Percentiles rank a stretch among this genome's conserved stretches.
These are phyloP conservation scores for Camelina sativa DNA, from an alignment of 345 rosid species.

Conservation along the genomic window DNA sequence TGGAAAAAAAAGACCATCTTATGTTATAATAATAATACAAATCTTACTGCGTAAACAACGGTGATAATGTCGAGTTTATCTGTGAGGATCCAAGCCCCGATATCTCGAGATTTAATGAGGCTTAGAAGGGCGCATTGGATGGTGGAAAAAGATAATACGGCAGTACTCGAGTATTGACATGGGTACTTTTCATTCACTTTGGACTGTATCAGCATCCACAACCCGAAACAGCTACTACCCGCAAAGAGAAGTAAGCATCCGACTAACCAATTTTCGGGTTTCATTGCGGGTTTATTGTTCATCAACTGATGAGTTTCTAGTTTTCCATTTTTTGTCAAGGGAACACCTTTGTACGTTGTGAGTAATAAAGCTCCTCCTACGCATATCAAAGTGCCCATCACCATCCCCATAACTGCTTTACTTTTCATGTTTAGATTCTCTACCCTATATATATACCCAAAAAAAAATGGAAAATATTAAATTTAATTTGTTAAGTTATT, in stretches of 20 bases:
- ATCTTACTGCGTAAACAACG: constrained; percentile 43
- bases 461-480: background rate
- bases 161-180: constrained; percentile 46
- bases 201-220: constrained; percentile 47
- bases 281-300: constrained; percentile 8
- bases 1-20: too few relatives aligned
- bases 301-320: constrained; percentile 10
- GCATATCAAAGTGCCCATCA: constrained; percentile 59
- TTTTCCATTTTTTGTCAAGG: constrained; percentile 41
- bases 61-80: constrained; percentile 45
- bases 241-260: constrained; percentile 43
- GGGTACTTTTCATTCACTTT: constrained; percentile 44
- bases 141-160: constrained; percentile 40
- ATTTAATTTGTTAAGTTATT: background rate
- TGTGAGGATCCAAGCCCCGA: constrained; percentile 37
- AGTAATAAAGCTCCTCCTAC: constrained; percentile 62
- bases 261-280: constrained; percentile 41
- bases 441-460: constrained; percentile 48
- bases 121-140: constrained; percentile 47
- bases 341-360: constrained; percentile 57
- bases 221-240: constrained; percentile 41
- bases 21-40: background rate
- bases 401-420: constrained; percentile 52
- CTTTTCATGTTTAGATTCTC: constrained; percentile 59
- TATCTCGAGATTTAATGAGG: constrained; percentile 43